Conservation (phyloP, 2,329 filamentous ascomycete species). For the Pseudopyrenochaeta lycopersici region DNA sequence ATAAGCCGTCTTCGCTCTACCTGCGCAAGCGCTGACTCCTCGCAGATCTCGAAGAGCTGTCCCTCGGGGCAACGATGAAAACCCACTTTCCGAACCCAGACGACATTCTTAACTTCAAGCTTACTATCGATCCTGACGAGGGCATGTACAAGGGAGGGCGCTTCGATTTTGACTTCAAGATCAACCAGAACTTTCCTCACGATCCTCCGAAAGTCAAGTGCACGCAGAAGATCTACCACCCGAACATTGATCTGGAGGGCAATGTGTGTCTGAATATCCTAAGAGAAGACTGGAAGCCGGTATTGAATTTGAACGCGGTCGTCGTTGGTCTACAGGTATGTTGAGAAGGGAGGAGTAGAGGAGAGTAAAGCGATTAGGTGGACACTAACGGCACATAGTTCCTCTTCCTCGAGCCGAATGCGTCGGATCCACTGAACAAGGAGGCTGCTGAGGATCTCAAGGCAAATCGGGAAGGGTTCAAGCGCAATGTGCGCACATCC, state of each 20-base stretch:
- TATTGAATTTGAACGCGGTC: conserved; percentile 94
- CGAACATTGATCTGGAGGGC: conserved; percentile 96
- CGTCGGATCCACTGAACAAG: conserved; percentile 97
- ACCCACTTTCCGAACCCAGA: conserved; percentile 83
- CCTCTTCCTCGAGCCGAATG: conserved; percentile 96
- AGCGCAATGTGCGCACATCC: conserved; percentile 83
- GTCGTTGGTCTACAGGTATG: conserved; percentile 89
- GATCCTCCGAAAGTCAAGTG: conserved; percentile 98
- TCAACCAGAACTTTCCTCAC: conserved; percentile 95
- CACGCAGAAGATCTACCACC: conserved; percentile 98
- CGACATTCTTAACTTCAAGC: conserved; percentile 84
- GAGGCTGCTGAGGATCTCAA: conserved; percentile 94
- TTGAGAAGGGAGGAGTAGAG: not conserved
- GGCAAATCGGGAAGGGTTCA: conserved; percentile 85
- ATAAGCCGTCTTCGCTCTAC: not conserved
- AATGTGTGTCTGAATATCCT: conserved; percentile 98
- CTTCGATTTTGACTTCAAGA: conserved; percentile 90
- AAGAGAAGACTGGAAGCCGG: conserved; percentile 98
- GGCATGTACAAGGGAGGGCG: conserved; percentile 86
- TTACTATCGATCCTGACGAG: conserved; percentile 86
- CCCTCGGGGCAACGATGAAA: conserved; percentile 80
- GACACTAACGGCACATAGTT: conserved; percentile 66
- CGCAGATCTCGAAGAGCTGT: conserved; percentile 81
- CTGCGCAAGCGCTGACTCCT: conserved; percentile 15
- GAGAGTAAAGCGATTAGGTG: not conserved